Conservation (phyloP, 2,329 filamentous ascomycete species). For the Alternaria panax region DNA sequence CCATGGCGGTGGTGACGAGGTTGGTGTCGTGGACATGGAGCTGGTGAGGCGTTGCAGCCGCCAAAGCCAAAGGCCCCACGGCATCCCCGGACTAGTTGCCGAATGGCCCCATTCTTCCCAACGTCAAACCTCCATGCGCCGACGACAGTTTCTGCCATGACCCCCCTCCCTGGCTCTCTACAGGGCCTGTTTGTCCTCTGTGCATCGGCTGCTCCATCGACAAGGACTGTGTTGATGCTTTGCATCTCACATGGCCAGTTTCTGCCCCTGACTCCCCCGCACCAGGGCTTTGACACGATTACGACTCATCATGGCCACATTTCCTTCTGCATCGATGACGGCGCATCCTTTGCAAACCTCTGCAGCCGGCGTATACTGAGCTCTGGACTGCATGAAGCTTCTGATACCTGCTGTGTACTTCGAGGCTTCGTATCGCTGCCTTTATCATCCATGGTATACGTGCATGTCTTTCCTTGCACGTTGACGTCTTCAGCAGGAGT, state of each 20-base stretch:
- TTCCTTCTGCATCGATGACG: not conserved
- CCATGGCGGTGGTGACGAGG: slow-evolving; percentile 17
- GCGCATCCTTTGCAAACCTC: not conserved
- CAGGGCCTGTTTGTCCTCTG: not conserved
- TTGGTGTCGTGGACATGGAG: slow-evolving; percentile 13
- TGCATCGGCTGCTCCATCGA: not conserved
- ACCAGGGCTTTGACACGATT: not conserved
- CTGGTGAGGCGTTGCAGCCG: slow-evolving; percentile 2
- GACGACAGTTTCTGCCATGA: not conserved
- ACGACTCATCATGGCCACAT: not conserved
- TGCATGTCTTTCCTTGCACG: not conserved
- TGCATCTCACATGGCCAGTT: not conserved
- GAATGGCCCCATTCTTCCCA: slow-evolving; percentile 3
- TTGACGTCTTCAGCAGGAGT: not conserved
- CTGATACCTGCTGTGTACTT: not conserved
- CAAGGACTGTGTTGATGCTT: accelerated
- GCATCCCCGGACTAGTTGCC: not conserved
- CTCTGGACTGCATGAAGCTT: not conserved
- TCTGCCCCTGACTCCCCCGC: not conserved
- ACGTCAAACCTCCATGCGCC: slow-evolving; percentile 14
- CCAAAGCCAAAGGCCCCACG: slow-evolving; percentile 3
- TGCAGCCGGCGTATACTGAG: too few species aligned
- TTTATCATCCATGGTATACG: too few species aligned
- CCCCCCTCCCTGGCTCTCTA: not conserved
- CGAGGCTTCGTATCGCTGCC: not conserved